Evolutionary conservation across 1,284 basidiomycete genomes (phyloP), one percentile per base, ranked within the genome.

Genomic region (Cryptococcus sp.): DNA sequence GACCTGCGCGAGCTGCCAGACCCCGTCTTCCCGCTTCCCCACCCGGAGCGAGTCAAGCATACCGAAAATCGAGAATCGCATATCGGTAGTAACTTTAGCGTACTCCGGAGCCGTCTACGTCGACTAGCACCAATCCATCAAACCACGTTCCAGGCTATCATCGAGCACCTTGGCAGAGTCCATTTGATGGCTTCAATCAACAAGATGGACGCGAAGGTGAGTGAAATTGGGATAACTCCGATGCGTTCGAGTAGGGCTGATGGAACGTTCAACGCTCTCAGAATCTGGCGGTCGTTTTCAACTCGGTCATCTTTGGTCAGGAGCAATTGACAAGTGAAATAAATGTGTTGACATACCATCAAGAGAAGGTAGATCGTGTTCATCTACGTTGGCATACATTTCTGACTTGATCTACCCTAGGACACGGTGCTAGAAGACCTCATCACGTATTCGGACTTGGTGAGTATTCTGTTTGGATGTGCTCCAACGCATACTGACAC

Each of bases 351-450:
- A 87, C 81, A 54, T 83, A 92, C 47, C 85, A 88, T 65, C 81
- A 82, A 15, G 83, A 80, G 73, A 93, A 91, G 83, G 91, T 90
- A 63, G 58, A 66, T 58, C 39, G 15, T 5, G 3, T 22, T 40
- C 46, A 66, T 48, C 39, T 5, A 20, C 48, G 13, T 40, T 27
- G 10, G 10, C 30, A 17, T 41, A 38, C 25, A 42, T 66, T 43
- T 19, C 52, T 59, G 41, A 47, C 27, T 5, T 27, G 20, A 19
- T 25, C 0, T 38, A 20, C 7, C 22, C 43, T 63, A 93, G 90
- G 93, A 96, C 70, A 85, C 88, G 0, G 79, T 93, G 5, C 88
- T 94, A 83, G 92, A 94, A 73, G 88, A 93, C 68, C 79, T 96
- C 39, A 93, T 96, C 67, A 83, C 81, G 19, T 83, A 90, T 70